Evolutionary conservation across 805 yeast species (phyloP).

Genomic region (Grigorovia yakushimaensis): DNA sequence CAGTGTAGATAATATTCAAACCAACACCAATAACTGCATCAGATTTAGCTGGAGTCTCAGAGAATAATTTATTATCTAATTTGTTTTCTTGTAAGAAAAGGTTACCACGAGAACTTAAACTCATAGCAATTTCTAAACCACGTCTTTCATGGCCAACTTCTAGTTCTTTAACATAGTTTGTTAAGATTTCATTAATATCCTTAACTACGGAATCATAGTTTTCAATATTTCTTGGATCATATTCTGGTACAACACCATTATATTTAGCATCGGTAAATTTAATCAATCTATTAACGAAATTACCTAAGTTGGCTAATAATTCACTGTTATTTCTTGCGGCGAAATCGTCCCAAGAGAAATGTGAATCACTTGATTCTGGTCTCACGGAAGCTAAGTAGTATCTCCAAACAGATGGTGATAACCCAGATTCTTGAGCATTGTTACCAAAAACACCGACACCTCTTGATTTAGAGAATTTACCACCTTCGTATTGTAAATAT

Average conservation of each 20-base stretch:
- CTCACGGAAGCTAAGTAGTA: conserved; percentile 85
- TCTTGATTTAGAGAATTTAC: conserved; percentile 96
- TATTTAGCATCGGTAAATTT: conserved; percentile 87
- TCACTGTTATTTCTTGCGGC: conserved; percentile 90
- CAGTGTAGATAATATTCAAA: conserved; percentile 73
- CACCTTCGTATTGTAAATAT: conserved; percentile 94
- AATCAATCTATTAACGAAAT: conserved; percentile 87
- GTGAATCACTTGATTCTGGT: conserved; percentile 94
- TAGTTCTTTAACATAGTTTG: conserved; percentile 57
- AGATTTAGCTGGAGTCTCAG: conserved; percentile 64
- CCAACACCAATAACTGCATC: conserved; percentile 93
- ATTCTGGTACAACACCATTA: conserved; percentile 79
- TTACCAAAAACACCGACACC: conserved; percentile 97
- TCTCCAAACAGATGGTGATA: conserved; percentile 94
- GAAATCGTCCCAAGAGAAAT: conserved; percentile 95
- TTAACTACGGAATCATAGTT: conserved; percentile 36
- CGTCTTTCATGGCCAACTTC: conserved; percentile 73
- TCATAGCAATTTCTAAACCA: conserved; percentile 88
- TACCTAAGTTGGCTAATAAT: conserved; percentile 90
- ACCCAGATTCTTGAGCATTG: conserved; percentile 88
- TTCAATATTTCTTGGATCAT: conserved; percentile 38
- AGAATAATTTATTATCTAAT: conserved; percentile 77
- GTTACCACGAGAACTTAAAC: conserved; percentile 86
- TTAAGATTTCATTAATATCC: conserved; percentile 57
- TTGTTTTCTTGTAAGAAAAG: conserved; percentile 92